Evolutionary conservation across 345 rosid species (phyloP), one percentile per base, ranked within the genome.

Genomic region (Eutrema japonicum): DNA sequence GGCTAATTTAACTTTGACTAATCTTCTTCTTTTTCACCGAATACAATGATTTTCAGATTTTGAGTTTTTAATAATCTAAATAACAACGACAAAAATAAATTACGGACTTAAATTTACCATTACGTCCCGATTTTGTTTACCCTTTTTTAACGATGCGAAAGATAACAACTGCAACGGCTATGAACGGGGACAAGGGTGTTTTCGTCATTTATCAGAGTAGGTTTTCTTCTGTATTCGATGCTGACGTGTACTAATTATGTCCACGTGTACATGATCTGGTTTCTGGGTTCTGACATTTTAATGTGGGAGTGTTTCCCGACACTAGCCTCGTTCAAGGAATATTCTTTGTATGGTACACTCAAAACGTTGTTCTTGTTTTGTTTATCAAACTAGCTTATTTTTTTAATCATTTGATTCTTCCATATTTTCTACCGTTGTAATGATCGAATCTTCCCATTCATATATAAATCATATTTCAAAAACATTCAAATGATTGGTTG

Each of bases 341-440:
- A 76, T 83, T 73, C 66, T 75, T 75, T 64, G 62, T 68, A 73
- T 57, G 12, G 73, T 68, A 76, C 78, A 70, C 85, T 79, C 79
- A 72, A 62, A 27, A 36, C 38, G 3, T 69, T 69, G 70, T 38
- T 68, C 10, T 66, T 66, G 61, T 33, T 47, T 40, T 11, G 13
- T n/a, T 8, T 62, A 58, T 68, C 64, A 37, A 37, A 18, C 11
- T 29, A 46, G 51, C 43, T 73, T 73, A 40, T 56, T 5, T 14
- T 56, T 5, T 14, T 12, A 2, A 22, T 26, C 68, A 60, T 75
- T 50, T 51, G 66, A 38, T 74, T 74, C 72, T 66, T 14, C 66
- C 66, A 8, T 63, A 2, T 33, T 59, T 59, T 43, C 63, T 67
- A 75, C 79, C 79, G 79, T 75, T 75, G 54, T 42, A 27, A 22